phyloP scores from a whole-genome alignment of 23 red algal genomes.

The Gracilaria vermiculophylla region DNA sequence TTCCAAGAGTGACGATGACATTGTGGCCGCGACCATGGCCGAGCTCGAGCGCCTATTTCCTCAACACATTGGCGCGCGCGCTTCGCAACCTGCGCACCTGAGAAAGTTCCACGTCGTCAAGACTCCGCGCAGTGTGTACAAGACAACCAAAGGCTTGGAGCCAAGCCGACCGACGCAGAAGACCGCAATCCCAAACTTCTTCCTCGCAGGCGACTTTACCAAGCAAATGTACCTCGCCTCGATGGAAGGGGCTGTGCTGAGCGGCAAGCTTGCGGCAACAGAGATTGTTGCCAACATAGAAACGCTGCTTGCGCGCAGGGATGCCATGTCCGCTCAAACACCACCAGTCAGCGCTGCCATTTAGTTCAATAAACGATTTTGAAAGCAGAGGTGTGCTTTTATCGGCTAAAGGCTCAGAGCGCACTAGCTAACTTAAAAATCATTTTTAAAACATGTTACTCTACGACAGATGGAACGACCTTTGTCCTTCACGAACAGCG shows the following conservation, averaged over 20 bases:
- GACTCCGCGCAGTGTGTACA: slow-evolving; percentile 95
- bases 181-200: slow-evolving; percentile 93
- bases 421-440: neutral
- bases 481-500: slow-evolving; percentile 93
- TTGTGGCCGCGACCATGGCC: slow-evolving; percentile 79
- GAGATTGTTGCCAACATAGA: slow-evolving; percentile 54
- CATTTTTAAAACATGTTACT: too few relatives aligned
- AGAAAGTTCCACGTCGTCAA: slow-evolving; percentile 93
- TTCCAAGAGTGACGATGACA: slow-evolving; percentile 77
- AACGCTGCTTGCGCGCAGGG: neutral
- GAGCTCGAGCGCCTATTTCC: slow-evolving; percentile 94
- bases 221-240: slow-evolving; percentile 94
- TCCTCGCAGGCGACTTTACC: slow-evolving; percentile 97
- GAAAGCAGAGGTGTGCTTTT: slow-evolving; percentile 5
- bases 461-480: slow-evolving; percentile 91
- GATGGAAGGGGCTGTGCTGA: slow-evolving; percentile 96
- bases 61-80: slow-evolving; percentile 77
- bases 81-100: slow-evolving; percentile 56
- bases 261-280: slow-evolving; percentile 89
- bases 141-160: slow-evolving; percentile 88
- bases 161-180: slow-evolving; percentile 83
- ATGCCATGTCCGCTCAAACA: neutral
- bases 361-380: slow-evolving; percentile 1
- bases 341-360: neutral
- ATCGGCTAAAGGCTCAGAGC: neutral